A percentile compares a stretch with the other conserved stretches of the same genome.
These are phyloP conservation scores for Diutina neorugosa DNA, from an alignment of 1,139 yeast species.

Conservation along the genomic window DNA sequence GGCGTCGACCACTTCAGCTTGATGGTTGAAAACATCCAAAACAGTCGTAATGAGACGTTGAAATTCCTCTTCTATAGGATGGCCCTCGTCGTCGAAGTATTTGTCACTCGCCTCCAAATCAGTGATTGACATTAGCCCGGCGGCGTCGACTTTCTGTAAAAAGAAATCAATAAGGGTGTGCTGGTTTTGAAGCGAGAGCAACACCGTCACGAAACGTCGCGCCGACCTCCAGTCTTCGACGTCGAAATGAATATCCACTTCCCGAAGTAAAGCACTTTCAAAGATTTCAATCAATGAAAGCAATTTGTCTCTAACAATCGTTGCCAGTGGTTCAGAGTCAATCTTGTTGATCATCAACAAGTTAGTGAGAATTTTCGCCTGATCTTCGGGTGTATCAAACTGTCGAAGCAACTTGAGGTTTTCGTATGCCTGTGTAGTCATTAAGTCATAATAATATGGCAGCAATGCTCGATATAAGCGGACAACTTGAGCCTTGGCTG, in stretches of 20 bases:
- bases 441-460: constrained; percentile 36
- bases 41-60: constrained; percentile 16
- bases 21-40: constrained; percentile 23
- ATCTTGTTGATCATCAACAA: constrained; percentile 26
- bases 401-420: constrained; percentile 35
- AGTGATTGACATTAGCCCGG: constrained; percentile 11
- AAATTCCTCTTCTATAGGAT: constrained; percentile 12
- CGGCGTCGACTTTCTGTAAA: constrained; percentile 33
- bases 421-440: constrained; percentile 34
- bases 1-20: constrained; percentile 23
- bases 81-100: neutral
- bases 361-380: constrained; percentile 30
- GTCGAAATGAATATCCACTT: constrained; percentile 52
- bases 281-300: constrained; percentile 57
- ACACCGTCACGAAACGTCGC: constrained; percentile 22
- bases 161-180: constrained; percentile 36
- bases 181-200: constrained; percentile 26
- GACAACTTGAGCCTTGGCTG: constrained; percentile 33
- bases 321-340: constrained; percentile 16
- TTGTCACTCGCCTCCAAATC: neutral
- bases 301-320: constrained; percentile 31
- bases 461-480: constrained; percentile 28
- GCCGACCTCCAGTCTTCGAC: constrained; percentile 32
- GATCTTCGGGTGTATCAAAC: constrained; percentile 37
- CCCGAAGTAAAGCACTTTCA: constrained; percentile 60